Evolutionary conservation across 2,329 filamentous ascomycete species (phyloP).

Genomic region (Hypoxylon sp.): DNA sequence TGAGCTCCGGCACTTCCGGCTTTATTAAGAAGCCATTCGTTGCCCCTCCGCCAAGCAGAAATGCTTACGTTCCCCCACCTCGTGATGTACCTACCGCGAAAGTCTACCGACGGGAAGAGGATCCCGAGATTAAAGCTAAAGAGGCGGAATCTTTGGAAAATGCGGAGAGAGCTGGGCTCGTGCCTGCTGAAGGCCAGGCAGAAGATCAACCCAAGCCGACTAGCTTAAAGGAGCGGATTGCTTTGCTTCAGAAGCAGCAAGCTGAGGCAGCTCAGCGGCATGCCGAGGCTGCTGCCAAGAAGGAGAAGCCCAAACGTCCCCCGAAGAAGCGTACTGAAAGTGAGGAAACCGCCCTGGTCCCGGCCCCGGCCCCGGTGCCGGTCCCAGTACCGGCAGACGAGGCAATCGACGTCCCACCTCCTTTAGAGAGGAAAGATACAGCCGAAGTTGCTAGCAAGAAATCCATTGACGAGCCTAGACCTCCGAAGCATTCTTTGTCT

Average conservation of each 20-base stretch:
- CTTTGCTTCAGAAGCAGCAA: slow-evolving; percentile 93
- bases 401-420: slow-evolving; percentile 53
- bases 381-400: slow-evolving; percentile 54
- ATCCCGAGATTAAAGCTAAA: slow-evolving; percentile 78
- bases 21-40: slow-evolving; percentile 99
- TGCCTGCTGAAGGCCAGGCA: slow-evolving; percentile 65
- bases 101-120: slow-evolving; percentile 89
- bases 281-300: slow-evolving; percentile 82
- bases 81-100: slow-evolving; percentile 80
- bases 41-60: slow-evolving; percentile 90
- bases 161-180: slow-evolving; percentile 77
- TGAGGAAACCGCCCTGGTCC: slow-evolving; percentile 53
- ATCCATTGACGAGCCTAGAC: slow-evolving; percentile 67
- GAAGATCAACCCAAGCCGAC: slow-evolving; percentile 92
- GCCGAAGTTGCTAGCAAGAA: slow-evolving; percentile 64
- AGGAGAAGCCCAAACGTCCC: slow-evolving; percentile 88
- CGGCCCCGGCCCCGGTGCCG: slow-evolving; percentile 34
- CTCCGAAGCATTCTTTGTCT: slow-evolving; percentile 59
- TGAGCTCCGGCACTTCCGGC: slow-evolving; percentile 70
- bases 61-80: slow-evolving; percentile 87
- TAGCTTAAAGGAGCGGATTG: slow-evolving; percentile 95
- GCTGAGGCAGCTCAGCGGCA: slow-evolving; percentile 88
- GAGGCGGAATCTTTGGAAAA: slow-evolving; percentile 76
- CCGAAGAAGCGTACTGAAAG: slow-evolving; percentile 75
- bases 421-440: slow-evolving; percentile 64